These are phyloP conservation scores for Linum usitatissimum DNA, from an alignment of 345 rosid species.

Conservation along the genomic window DNA sequence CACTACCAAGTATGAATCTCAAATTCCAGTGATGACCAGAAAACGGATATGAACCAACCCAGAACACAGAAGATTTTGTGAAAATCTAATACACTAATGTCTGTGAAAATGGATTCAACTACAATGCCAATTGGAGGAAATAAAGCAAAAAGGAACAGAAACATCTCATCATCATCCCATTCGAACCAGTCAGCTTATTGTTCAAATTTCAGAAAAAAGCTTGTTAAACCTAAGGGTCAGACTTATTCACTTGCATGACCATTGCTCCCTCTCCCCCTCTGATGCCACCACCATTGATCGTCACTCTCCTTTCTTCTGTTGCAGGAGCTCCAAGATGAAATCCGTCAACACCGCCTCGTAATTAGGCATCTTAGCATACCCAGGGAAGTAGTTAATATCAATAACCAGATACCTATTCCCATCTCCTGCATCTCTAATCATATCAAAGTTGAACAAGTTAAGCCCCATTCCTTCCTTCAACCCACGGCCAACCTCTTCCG, in stretches of 20 bases:
- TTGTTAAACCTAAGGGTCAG: neutral
- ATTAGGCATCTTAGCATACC: conserved; percentile 53
- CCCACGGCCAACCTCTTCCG: conserved; percentile 33
- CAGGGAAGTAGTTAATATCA: conserved; percentile 67
- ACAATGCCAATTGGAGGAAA: neutral
- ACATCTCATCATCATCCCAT: too few species aligned
- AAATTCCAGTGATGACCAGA: too few species aligned
- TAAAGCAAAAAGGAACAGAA: neutral
- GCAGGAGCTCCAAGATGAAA: conserved; percentile 35
- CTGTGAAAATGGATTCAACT: too few species aligned
- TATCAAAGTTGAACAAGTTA: conserved; percentile 52
- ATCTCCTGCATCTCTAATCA: conserved; percentile 47
- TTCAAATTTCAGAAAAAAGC: too few species aligned
- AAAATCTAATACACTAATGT: too few species aligned
- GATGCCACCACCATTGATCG: neutral
- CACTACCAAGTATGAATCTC: too few species aligned
- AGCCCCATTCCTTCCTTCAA: conserved; percentile 42
- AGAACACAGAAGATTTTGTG: too few species aligned
- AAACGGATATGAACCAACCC: too few species aligned
- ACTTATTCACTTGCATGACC: neutral
- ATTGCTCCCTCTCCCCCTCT: too few species aligned
- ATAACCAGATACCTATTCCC: conserved; percentile 36
- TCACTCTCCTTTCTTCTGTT: conserved; percentile 8
- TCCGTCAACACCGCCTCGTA: conserved; percentile 42
- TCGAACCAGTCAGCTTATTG: too few species aligned